Evolutionary conservation across 2,329 filamentous ascomycete species (phyloP).

Genomic region (Geosmithia flava): DNA sequence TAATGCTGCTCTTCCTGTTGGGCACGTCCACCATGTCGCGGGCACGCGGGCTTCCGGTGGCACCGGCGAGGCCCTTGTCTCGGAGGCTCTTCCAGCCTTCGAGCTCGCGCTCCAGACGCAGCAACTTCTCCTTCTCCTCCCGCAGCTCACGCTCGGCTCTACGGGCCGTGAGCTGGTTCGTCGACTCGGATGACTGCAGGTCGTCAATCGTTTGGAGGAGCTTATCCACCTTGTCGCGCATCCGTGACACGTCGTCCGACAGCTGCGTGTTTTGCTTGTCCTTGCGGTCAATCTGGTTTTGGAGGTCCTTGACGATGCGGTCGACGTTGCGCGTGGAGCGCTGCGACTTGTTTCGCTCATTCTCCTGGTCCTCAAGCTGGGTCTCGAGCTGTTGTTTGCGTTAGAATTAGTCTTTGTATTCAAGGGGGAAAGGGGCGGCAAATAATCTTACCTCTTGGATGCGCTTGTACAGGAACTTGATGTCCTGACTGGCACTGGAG

Average conservation of each 20-base stretch:
- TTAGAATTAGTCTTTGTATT: neutral
- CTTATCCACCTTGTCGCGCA: slow-evolving; percentile 83
- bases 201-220: slow-evolving; percentile 88
- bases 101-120: slow-evolving; percentile 77
- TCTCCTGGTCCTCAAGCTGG: slow-evolving; percentile 74
- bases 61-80: slow-evolving; percentile 37
- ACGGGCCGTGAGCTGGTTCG: slow-evolving; percentile 67
- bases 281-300: slow-evolving; percentile 82
- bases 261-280: slow-evolving; percentile 78
- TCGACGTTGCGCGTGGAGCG: slow-evolving; percentile 87
- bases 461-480: slow-evolving; percentile 85
- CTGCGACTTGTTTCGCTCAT: slow-evolving; percentile 65
- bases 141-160: slow-evolving; percentile 82
- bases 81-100: slow-evolving; percentile 72
- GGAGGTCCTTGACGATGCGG: slow-evolving; percentile 84
- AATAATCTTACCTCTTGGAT: slow-evolving; percentile 78
- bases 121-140: slow-evolving; percentile 72
- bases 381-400: slow-evolving; percentile 57
- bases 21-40: slow-evolving; percentile 39
- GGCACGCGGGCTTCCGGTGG: slow-evolving; percentile 34
- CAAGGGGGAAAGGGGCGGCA: too few species aligned
- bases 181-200: slow-evolving; percentile 76
- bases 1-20: slow-evolving; percentile 53
- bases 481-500: slow-evolving; percentile 85
- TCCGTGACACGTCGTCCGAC: slow-evolving; percentile 70